These are phyloP conservation scores for Zygosaccharomyces pseudorouxii DNA, from an alignment of 805 yeast species.

Conservation along the genomic window DNA sequence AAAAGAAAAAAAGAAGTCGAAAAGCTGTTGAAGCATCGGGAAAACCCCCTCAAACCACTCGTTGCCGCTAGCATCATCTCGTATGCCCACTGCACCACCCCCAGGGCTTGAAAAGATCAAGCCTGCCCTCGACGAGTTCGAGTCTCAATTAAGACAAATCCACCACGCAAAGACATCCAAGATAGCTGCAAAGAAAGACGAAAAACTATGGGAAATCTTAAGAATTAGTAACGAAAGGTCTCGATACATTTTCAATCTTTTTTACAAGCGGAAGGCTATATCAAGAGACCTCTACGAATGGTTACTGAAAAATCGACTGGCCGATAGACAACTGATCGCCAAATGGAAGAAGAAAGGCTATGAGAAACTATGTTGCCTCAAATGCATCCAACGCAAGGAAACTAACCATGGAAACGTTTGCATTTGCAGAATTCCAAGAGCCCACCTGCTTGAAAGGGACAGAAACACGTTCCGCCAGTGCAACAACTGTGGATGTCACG, in stretches of 20 bases:
- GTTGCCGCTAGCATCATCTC: not conserved
- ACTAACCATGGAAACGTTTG: constrained; percentile 66
- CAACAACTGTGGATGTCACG: constrained; percentile 78
- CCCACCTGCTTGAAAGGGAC: constrained; percentile 38
- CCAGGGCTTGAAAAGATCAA: constrained; percentile 66
- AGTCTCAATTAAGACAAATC: constrained; percentile 51
- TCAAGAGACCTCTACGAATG: constrained; percentile 66
- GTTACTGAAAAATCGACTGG: constrained; percentile 61
- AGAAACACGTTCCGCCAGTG: constrained; percentile 46
- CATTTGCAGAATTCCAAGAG: constrained; percentile 79
- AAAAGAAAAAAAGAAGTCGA: not conserved
- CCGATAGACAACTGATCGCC: constrained; percentile 68
- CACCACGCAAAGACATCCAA: constrained; percentile 39
- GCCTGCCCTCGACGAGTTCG: constrained; percentile 60
- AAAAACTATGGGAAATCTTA: constrained; percentile 64
- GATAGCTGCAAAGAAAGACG: constrained; percentile 48
- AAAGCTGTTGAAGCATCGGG: not conserved
- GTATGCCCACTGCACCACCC: constrained; percentile 47
- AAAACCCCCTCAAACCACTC: not conserved
- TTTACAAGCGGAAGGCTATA: constrained; percentile 65
- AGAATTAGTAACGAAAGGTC: constrained; percentile 71
- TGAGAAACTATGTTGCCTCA: constrained; percentile 77
- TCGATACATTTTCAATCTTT: constrained; percentile 67
- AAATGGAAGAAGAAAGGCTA: constrained; percentile 85
- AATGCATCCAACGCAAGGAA: constrained; percentile 64